Evolutionary conservation across 352 stramenopile genomes (phyloP).

Genomic region (Elongisporangium senticosum): DNA sequence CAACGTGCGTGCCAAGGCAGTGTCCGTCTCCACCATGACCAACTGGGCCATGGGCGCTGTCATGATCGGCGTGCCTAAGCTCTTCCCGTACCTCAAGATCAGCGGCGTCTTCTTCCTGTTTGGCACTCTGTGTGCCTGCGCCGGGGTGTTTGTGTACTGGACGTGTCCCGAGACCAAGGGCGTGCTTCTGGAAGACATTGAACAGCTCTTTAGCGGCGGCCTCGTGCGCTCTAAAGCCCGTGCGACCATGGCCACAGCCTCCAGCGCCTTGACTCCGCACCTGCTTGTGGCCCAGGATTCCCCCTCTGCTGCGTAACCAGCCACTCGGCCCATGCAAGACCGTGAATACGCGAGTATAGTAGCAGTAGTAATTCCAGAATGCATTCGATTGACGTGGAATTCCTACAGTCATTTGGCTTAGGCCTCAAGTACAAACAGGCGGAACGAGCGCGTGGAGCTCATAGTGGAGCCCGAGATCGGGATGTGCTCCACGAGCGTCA

Average conservation of each 20-base stretch:
- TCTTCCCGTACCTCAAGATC: constrained; percentile 40
- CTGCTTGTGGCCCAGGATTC: background rate
- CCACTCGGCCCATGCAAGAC: background rate
- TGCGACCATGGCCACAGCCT: background rate
- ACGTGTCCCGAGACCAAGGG: constrained; percentile 37
- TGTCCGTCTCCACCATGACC: constrained; percentile 29
- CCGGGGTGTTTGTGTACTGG: constrained; percentile 27
- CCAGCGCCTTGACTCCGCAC: background rate
- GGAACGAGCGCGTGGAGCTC: constrained; percentile 58
- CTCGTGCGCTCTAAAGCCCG: background rate
- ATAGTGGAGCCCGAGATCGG: constrained; percentile 52
- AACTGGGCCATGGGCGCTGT: constrained; percentile 26
- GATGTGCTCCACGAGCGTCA: constrained; percentile 48
- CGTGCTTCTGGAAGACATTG: constrained; percentile 34
- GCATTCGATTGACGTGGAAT: constrained; percentile 1
- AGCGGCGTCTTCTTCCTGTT: constrained; percentile 56
- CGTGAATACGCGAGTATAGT: background rate
- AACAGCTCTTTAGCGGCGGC: constrained; percentile 22
- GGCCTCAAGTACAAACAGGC: constrained; percentile 53
- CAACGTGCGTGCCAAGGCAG: constrained; percentile 30
- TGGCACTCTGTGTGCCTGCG: constrained; percentile 23
- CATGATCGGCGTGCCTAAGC: constrained; percentile 42
- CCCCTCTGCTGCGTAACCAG: background rate
- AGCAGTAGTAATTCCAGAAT: background rate
- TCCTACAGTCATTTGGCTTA: too few relatives aligned